Percentiles rank a stretch among this genome's conserved stretches.
These are phyloP conservation scores for Candida wancherniae DNA, from an alignment of 805 yeast genomes.

Conservation along the genomic window DNA sequence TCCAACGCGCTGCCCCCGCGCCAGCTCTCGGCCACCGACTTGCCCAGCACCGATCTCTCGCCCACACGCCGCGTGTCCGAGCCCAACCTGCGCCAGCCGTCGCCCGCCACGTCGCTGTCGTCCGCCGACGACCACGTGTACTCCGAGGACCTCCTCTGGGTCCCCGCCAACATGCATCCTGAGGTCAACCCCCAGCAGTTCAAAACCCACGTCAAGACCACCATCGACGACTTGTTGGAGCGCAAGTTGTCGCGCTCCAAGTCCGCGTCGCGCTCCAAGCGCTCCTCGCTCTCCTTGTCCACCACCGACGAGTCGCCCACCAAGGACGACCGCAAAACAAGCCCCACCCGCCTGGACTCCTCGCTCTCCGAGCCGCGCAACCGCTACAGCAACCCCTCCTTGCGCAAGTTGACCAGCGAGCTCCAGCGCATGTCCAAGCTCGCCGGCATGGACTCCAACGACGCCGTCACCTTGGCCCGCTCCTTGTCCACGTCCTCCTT, in stretches of 20 bases:
- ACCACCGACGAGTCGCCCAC: constrained; percentile 13
- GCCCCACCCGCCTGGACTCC: too few species aligned
- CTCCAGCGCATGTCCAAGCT: constrained; percentile 66
- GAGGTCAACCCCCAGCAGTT: constrained; percentile 90
- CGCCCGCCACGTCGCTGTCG: constrained; percentile 1
- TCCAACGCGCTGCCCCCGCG: constrained; percentile 18
- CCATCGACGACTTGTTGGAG: constrained; percentile 49
- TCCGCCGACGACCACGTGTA: constrained; percentile 5
- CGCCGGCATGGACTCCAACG: constrained; percentile 75
- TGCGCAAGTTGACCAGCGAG: constrained; percentile 70
- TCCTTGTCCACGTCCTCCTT: constrained; percentile 68
- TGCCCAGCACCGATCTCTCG: too few species aligned
- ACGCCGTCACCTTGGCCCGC: constrained; percentile 79
- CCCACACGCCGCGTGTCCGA: background rate
- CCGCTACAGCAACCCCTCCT: constrained; percentile 50
- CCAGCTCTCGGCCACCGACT: constrained; percentile 93
- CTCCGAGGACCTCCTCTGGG: constrained; percentile 65
- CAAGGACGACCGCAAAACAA: constrained; percentile 1
- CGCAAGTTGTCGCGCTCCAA: constrained; percentile 22
- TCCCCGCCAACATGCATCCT: constrained; percentile 92
- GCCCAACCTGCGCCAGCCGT: background rate
- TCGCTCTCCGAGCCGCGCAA: too few species aligned
- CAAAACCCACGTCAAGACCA: constrained; percentile 57
- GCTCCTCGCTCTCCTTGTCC: constrained; percentile 15
- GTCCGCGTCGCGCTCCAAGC: constrained; percentile 13